Evolutionary conservation across 1,284 basidiomycete genomes (phyloP), one percentile per base, ranked within the genome.

Genomic region (Coniferiporia sulphurascens): DNA sequence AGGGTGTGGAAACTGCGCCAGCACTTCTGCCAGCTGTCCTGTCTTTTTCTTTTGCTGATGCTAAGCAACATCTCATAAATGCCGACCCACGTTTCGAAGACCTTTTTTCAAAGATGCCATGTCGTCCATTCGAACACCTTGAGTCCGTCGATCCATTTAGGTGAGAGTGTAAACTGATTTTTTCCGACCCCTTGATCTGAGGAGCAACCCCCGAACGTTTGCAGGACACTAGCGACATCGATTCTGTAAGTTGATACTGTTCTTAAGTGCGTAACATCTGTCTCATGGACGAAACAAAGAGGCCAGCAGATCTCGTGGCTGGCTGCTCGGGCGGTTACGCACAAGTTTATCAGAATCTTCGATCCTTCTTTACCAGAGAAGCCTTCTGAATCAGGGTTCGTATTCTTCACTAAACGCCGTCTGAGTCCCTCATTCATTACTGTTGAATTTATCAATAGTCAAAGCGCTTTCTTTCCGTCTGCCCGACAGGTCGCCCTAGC

Each of bases 261-360:
- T 32, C 6, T 21, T 7, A 15, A 15, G 34, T 13, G 27, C 41
- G 50, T 35, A 54, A 1, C 15, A 48, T 52, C 34, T 67, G 57
- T 60, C 55, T 63, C 1, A 46, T 46, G 8, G 8, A 19, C 12
- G 44, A 17, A 36, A 35, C 62, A 41, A 41, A 87, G 86, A 55
- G 90, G 87, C 0, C 93, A 95, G 72, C 93, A 98, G 72, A 94
- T 98, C 45, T 93, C 90, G 0, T 95, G 91, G 91, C 73, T 89
- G 35, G 94, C 94, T 3, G 95, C 95, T 0, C 79, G 89, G 43
- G 86, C 91, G 4, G 93, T 97, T 56, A 84, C 81, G n/a, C 87
- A 93, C 71, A 86, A 82, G 60, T 97, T 98, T 70, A 78, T 85
- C 46, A 79, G 88, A 44, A 73, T 92, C 15, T 95, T 85, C 69